Evolutionary conservation across 768 basidiomycete species (phyloP), one percentile per base, ranked within the genome.

Genomic region (Podaxis sp.): DNA sequence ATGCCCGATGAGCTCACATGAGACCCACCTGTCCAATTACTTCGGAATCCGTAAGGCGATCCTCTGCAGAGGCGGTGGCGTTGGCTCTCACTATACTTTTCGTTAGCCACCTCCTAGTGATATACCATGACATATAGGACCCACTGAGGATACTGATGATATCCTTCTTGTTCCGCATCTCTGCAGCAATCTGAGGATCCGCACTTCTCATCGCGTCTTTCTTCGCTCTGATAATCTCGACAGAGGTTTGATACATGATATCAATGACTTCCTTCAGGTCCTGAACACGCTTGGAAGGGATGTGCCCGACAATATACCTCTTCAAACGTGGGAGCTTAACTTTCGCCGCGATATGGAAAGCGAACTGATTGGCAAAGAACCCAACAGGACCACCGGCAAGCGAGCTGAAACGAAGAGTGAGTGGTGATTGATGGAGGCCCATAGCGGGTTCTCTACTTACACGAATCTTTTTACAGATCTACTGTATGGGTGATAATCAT

Each of bases 111-210:
- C 4, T n/a, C 44, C 20, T 22, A 17, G 49, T 28, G 22, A 12
- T 20, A 40, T 10, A 33, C 33, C 2, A 33, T 33, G 33, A 28
- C 12, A 26, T 30, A 38, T 58, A 44, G 24, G 26, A 58, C 75
- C 36, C 65, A 82, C 80, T 62, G 36, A 81, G 66, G 28, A 79
- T 70, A 60, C 78, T 81, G 65, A 81, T 73, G 38, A 82, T 72
- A 65, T 82, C 80, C 56, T 76, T 78, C 26, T 76, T 77, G 56
- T 71, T 71, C 7, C 70, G 75, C 53, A 76, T 71, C 56, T 77
- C 71, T 11, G 66, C 64, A 17, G 67, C 62, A 6, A 75, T 66
- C 4, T 68, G 71, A 28, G 72, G 69, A 41, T 77, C 76, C 5
- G 74, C 77, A 17, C 69, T 67, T 36, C 65, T 67, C 7, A 79